Conservation (phyloP, 2,329 filamentous ascomycete species). For the Xenosphaeropsis pyriputrescens region DNA sequence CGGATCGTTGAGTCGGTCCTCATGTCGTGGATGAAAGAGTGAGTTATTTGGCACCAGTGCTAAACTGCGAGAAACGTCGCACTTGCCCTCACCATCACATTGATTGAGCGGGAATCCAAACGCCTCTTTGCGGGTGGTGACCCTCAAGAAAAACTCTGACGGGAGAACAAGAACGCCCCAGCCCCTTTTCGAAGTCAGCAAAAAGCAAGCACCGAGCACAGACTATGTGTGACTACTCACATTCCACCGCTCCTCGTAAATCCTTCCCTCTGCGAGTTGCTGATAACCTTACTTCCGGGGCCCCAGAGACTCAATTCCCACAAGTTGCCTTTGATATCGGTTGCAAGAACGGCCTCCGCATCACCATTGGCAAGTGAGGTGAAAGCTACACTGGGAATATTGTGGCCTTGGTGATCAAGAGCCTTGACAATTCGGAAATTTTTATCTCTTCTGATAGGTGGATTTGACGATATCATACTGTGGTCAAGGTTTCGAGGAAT, state of each 20-base stretch:
- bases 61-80: neutral
- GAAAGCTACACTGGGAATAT: conserved; percentile 17
- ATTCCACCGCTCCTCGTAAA: neutral
- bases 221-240: neutral
- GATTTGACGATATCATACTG: too few species aligned
- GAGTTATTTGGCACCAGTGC: neutral
- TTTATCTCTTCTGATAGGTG: neutral
- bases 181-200: conserved; percentile 4
- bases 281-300: neutral
- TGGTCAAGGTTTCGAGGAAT: neutral
- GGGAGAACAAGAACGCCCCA: conserved; percentile 15
- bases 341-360: conserved; percentile 10
- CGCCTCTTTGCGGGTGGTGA: conserved; percentile 2
- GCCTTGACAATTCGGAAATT: conserved; percentile 6
- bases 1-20: neutral
- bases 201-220: neutral
- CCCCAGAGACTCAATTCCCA: conserved; percentile 4
- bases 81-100: too few species aligned
- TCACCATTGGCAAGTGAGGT: conserved; percentile 6
- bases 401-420: conserved; percentile 6
- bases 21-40: neutral
- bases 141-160: conserved; percentile 7
- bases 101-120: neutral
- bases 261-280: neutral
- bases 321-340: conserved; percentile 11